A percentile compares a stretch with the other conserved stretches of the same genome.
phyloP scores from a whole-genome alignment of 139 green algal genomes.

The Tetraselmis striata region DNA sequence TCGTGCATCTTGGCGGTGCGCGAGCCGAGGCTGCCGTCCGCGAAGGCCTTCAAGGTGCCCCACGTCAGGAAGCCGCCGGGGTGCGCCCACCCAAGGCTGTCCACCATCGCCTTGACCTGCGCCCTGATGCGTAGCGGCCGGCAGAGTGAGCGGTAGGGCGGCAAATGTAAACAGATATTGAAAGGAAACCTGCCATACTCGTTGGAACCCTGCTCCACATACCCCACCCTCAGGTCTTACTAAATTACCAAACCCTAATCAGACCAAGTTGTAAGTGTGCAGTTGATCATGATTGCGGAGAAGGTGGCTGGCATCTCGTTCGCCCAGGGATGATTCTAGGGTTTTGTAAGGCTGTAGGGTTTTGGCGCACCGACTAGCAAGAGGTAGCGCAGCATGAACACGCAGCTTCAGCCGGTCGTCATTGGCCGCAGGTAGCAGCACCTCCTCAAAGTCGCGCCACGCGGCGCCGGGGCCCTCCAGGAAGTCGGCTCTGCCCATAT shows the following conservation, averaged over 20 bases:
- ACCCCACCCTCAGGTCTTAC: too few species aligned
- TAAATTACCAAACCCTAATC: too few species aligned
- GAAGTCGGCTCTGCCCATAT: constrained; percentile 4
- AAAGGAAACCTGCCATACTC: too few species aligned
- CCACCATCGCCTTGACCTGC: constrained; percentile 8
- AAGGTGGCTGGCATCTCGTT: too few species aligned
- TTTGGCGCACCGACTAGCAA: not conserved
- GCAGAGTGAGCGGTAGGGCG: too few species aligned
- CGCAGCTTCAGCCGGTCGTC: not conserved
- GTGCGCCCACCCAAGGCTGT: constrained; percentile 29
- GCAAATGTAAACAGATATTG: too few species aligned
- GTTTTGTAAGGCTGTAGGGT: too few species aligned
- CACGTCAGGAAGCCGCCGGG: constrained; percentile 39
- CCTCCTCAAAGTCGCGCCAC: not conserved
- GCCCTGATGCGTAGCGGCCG: too few species aligned
- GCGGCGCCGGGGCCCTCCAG: not conserved
- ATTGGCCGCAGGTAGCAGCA: not conserved
- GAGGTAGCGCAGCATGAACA: constrained; percentile 4
- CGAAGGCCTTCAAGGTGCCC: constrained; percentile 68
- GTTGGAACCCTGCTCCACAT: too few species aligned
- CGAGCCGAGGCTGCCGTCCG: constrained; percentile 59
- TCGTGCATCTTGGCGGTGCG: constrained; percentile 58
- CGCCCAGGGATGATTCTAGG: too few species aligned
- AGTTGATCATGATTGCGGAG: too few species aligned
- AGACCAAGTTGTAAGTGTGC: too few species aligned